These are phyloP conservation scores for Yamadazyma kanchanaburiensis DNA, from an alignment of 1,139 yeast species.

Conservation along the genomic window DNA sequence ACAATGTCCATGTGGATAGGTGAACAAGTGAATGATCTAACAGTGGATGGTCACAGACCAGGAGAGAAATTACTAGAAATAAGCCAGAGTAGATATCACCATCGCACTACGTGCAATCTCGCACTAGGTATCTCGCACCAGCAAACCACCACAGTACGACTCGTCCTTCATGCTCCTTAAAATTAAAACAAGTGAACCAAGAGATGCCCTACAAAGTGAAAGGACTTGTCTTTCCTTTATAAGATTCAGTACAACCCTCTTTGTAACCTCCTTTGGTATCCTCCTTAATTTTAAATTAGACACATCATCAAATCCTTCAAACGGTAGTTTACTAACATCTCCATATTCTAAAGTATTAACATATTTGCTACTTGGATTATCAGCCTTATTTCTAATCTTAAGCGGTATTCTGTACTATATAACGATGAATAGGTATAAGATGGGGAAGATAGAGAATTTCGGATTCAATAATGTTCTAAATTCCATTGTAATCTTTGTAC, in stretches of 20 bases:
- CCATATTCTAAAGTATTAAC: conserved; percentile 33
- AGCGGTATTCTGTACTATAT: conserved; percentile 45
- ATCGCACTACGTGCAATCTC: too few species aligned
- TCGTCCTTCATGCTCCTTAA: conserved; percentile 23
- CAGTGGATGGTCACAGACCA: too few species aligned
- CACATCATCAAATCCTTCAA: conserved; percentile 17
- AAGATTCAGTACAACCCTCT: conserved; percentile 47
- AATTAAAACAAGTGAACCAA: conserved; percentile 51
- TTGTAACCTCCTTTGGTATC: conserved; percentile 51
- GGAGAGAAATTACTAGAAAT: too few species aligned
- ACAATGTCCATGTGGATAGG: too few species aligned
- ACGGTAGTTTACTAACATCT: conserved; percentile 11
- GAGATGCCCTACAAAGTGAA: conserved; percentile 62
- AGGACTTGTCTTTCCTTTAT: conserved; percentile 54
- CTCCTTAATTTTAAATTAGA: conserved; percentile 48
- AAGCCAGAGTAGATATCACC: too few species aligned
- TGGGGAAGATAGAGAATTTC: conserved; percentile 39
- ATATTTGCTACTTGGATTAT: conserved; percentile 34
- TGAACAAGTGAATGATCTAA: too few species aligned
- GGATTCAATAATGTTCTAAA: conserved; percentile 37
- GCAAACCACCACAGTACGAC: too few species aligned
- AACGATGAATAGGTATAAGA: conserved; percentile 45
- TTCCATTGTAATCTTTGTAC: conserved; percentile 32
- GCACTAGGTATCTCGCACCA: too few species aligned
- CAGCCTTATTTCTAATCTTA: conserved; percentile 37